phyloP scores from a whole-genome alignment of 1,284 basidiomycete species.

The Tilletia indica region DNA sequence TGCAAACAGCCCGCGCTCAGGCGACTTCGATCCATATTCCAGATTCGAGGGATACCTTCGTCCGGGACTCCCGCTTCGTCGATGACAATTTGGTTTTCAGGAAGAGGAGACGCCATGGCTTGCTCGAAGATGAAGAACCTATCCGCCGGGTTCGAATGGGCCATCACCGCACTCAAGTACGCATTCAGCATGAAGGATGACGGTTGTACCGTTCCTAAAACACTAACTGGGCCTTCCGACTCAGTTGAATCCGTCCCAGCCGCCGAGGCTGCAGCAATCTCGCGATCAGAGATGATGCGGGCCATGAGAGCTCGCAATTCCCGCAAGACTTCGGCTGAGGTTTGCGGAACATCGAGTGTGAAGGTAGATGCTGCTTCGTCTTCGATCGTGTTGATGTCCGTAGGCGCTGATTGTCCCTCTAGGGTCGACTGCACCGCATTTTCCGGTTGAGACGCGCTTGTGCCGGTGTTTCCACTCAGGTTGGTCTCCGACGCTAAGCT shows the following conservation, averaged over 20 bases:
- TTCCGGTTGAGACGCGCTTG: no score
- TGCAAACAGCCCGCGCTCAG: conserved; percentile 27
- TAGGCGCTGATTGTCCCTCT: background rate
- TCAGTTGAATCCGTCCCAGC: conserved; percentile 30
- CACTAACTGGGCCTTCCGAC: conserved; percentile 31
- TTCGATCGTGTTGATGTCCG: conserved; percentile 57
- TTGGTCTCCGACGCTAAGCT: no score
- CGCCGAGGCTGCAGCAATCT: conserved; percentile 18
- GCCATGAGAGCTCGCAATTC: conserved; percentile 73
- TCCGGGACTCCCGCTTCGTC: conserved; percentile 8
- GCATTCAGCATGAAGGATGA: conserved; percentile 72
- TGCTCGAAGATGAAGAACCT: conserved; percentile 43
- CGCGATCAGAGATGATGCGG: conserved; percentile 65
- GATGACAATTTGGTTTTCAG: conserved; percentile 17
- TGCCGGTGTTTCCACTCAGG: no score
- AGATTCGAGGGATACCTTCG: background rate
- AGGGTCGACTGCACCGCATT: no score
- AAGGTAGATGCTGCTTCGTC: conserved; percentile 60
- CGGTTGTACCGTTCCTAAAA: conserved; percentile 67
- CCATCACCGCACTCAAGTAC: conserved; percentile 71
- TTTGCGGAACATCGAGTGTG: conserved; percentile 64
- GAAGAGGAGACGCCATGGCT: background rate
- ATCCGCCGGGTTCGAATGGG: conserved; percentile 60
- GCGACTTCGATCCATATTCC: background rate
- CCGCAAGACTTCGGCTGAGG: conserved; percentile 68